A percentile compares a stretch with the other conserved stretches of the same genome.
These are phyloP conservation scores for Posidonia oceanica DNA, from an alignment of 116 monocot species.

Conservation along the genomic window DNA sequence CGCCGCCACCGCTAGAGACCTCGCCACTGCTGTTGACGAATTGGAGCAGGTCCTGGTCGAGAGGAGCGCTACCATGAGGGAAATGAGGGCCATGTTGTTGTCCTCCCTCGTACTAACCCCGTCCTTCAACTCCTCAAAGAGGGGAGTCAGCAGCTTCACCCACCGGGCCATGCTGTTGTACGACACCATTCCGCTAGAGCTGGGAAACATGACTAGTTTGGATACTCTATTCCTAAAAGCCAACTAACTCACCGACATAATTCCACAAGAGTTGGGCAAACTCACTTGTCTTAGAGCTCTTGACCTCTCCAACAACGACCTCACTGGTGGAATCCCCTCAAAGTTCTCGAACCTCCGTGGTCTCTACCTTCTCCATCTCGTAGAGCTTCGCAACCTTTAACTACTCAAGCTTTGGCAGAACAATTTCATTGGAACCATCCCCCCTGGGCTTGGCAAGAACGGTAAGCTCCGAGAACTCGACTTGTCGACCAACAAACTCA, in stretches of 20 bases:
- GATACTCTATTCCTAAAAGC: constrained; percentile 78
- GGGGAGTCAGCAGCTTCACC: too few relatives aligned
- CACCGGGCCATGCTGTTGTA: too few relatives aligned
- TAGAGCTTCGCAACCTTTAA: constrained; percentile 43
- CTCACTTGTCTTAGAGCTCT: not conserved
- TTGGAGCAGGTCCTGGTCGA: too few relatives aligned
- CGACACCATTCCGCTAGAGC: constrained; percentile 17
- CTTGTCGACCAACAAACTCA: constrained; percentile 83
- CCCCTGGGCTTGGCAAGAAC: constrained; percentile 41
- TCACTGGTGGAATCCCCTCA: constrained; percentile 67
- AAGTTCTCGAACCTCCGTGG: constrained; percentile 45
- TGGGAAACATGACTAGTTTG: constrained; percentile 22
- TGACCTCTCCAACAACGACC: constrained; percentile 71
- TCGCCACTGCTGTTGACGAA: too few relatives aligned
- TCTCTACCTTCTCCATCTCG: constrained; percentile 49
- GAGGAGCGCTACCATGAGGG: too few relatives aligned
- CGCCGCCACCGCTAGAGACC: too few relatives aligned
- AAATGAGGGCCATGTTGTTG: too few relatives aligned
- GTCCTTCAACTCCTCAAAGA: too few relatives aligned
- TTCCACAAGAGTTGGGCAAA: constrained; percentile 16
- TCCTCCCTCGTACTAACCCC: too few relatives aligned
- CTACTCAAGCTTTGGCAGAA: constrained; percentile 80
- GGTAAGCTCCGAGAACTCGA: constrained; percentile 52
- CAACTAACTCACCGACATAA: constrained; percentile 33
- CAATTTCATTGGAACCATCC: constrained; percentile 80